Evolutionary conservation across 768 basidiomycete genomes (phyloP).

Genomic region (Clitopilus hobsonii): DNA sequence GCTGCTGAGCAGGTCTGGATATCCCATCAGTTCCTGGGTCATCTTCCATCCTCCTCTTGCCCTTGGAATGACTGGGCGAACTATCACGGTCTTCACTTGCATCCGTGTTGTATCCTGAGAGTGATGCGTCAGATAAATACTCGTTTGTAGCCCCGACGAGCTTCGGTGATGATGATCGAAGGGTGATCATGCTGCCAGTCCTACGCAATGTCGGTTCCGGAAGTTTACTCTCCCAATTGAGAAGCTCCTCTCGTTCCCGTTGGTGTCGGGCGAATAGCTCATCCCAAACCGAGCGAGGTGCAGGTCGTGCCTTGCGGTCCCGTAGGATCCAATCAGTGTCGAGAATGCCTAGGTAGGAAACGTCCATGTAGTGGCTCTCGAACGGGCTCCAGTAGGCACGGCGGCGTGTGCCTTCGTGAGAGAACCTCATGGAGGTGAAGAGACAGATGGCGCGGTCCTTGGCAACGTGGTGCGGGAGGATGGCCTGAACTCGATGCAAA

Average conservation of each 20-base stretch:
- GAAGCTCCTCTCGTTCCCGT: constrained; percentile 50
- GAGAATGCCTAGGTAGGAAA: constrained; percentile 54
- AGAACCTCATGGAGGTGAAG: constrained; percentile 53
- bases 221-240: constrained; percentile 37
- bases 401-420: constrained; percentile 59
- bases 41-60: background rate
- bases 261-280: constrained; percentile 56
- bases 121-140: background rate
- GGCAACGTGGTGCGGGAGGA: constrained; percentile 38
- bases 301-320: constrained; percentile 15
- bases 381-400: constrained; percentile 44
- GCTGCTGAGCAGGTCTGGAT: background rate
- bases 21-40: background rate
- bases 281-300: constrained; percentile 51
- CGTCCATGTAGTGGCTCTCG: constrained; percentile 49
- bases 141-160: background rate
- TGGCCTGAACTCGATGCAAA: constrained; percentile 51
- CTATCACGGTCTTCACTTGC: background rate
- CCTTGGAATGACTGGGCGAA: background rate
- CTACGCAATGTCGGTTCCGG: background rate
- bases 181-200: background rate
- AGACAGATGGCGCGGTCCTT: constrained; percentile 41
- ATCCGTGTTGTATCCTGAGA: background rate
- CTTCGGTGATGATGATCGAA: background rate
- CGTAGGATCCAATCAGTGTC: constrained; percentile 55